Evolutionary conservation across 78 protist species (phyloP).

Genomic region (Dictyostelium firmibasis): DNA sequence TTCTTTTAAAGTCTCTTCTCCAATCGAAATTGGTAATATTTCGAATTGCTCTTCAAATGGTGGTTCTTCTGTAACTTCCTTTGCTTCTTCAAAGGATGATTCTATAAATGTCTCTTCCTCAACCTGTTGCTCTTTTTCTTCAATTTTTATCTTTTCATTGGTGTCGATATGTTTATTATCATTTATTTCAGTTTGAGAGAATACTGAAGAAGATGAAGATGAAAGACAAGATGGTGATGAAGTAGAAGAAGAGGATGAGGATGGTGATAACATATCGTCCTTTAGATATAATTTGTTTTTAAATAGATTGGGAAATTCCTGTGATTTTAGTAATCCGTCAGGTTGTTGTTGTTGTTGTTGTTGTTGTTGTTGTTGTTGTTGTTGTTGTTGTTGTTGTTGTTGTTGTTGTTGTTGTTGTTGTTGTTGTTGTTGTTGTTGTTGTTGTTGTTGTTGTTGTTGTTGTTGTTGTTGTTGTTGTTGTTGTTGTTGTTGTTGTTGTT

Average conservation of each 20-base stretch:
- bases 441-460: neutral
- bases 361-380: neutral
- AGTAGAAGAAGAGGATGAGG: neutral
- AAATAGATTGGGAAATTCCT: neutral
- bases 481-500: neutral
- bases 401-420: neutral
- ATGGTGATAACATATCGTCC: neutral
- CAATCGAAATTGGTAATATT: slow-evolving; percentile 40
- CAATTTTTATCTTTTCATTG: neutral
- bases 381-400: neutral
- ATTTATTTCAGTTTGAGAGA: neutral
- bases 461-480: neutral
- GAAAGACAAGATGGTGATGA: neutral
- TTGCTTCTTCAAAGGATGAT: neutral
- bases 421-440: neutral
- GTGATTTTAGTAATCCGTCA: neutral
- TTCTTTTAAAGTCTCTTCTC: slow-evolving; percentile 31
- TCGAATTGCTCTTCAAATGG: slow-evolving; percentile 21
- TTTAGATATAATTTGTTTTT: neutral
- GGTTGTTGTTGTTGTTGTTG: neutral
- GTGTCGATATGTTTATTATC: neutral
- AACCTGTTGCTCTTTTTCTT: neutral
- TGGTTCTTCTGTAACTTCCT: neutral
- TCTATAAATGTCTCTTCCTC: slow-evolving; percentile 11
- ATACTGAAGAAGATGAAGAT: neutral